Conservation (phyloP, 495 filamentous ascomycete species). For the Penicillium parvum region DNA sequence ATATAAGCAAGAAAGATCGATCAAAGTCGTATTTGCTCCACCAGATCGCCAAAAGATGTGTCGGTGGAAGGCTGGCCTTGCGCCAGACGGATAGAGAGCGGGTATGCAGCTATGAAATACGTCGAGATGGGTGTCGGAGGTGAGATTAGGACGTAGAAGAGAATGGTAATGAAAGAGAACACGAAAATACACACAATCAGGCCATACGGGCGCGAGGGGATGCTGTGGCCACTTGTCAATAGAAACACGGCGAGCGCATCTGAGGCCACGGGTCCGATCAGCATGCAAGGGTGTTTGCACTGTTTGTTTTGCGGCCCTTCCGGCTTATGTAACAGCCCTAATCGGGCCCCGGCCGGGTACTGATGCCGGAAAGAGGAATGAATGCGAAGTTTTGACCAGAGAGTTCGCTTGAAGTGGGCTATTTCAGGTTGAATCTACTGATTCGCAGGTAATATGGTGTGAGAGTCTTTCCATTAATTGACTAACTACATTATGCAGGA, state of each 20-base stretch:
- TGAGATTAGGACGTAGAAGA: not conserved
- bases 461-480: no score
- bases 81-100: constrained; percentile 14
- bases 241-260: constrained; percentile 26
- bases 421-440: no score
- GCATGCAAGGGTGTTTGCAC: constrained; percentile 18
- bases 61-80: constrained; percentile 21
- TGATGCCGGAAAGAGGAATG: no score
- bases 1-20: constrained; percentile 7
- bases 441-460: no score
- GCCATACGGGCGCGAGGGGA: constrained; percentile 23
- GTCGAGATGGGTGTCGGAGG: constrained; percentile 1
- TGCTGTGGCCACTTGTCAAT: constrained; percentile 40
- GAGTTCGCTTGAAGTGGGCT: no score
- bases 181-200: constrained; percentile 7
- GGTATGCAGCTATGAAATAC: constrained; percentile 13
- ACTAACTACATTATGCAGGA: constrained; percentile 9
- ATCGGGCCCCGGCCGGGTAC: not conserved
- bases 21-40: constrained; percentile 4
- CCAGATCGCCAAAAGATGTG: constrained; percentile 14
- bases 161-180: constrained; percentile 2
- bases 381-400: no score
- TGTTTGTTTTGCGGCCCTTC: constrained; percentile 12
- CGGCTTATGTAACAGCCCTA: constrained; percentile 16
- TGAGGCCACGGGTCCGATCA: constrained; percentile 29